A percentile compares a stretch with the other conserved stretches of the same genome.
Conservation (phyloP, 1,284 basidiomycete genomes). For the Jaminaea rosea region DNA sequence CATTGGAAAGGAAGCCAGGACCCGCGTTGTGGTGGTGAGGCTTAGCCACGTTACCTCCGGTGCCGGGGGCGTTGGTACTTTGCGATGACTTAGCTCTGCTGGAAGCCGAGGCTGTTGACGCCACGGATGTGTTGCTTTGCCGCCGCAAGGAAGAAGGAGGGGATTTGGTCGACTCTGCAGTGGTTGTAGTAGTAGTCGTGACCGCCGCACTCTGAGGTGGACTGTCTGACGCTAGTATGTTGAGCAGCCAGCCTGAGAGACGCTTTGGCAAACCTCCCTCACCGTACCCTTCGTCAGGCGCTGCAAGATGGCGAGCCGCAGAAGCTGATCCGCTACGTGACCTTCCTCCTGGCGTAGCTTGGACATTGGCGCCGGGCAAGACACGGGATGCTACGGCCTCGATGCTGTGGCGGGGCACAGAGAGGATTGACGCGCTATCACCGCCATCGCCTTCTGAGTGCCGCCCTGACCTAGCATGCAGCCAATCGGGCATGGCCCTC, state of each 20-base stretch:
- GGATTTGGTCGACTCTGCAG: background rate
- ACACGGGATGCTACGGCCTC: background rate
- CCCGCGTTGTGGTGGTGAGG: background rate
- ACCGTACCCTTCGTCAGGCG: background rate
- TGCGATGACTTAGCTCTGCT: constrained; percentile 3
- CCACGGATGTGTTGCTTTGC: background rate
- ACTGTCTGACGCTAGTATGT: too few species aligned
- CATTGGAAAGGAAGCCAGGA: too few species aligned
- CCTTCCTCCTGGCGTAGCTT: background rate
- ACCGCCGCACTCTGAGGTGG: too few species aligned
- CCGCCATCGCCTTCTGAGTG: background rate
- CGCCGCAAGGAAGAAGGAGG: background rate
- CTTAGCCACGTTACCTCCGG: background rate
- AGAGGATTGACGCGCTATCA: background rate
- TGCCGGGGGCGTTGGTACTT: background rate
- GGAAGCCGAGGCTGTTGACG: background rate
- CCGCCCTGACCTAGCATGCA: background rate
- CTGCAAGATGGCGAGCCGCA: background rate
- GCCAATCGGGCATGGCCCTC: background rate
- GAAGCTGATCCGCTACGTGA: background rate
- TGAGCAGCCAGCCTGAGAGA: constrained; percentile 33
- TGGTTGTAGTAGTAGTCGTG: background rate
- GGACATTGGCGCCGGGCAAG: background rate
- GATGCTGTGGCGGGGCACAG: background rate
- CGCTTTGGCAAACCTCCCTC: constrained; percentile 15